These are phyloP conservation scores for Thalassiosira mediterranea DNA, from an alignment of 352 stramenopile genomes.

Conservation along the genomic window DNA sequence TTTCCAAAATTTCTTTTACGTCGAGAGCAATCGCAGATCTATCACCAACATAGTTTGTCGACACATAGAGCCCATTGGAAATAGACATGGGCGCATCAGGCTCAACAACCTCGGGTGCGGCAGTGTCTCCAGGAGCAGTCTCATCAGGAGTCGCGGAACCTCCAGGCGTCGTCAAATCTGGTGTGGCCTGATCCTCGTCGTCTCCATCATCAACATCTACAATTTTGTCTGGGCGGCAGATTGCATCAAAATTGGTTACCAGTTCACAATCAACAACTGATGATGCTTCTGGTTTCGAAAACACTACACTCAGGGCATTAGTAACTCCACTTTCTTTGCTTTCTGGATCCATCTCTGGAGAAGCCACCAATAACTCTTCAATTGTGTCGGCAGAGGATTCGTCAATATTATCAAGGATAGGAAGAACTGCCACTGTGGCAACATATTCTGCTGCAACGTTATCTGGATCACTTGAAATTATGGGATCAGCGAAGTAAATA, in stretches of 20 bases:
- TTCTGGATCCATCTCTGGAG: background rate
- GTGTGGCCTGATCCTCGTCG: conserved; percentile 22
- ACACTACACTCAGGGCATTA: conserved; percentile 24
- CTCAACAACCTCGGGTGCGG: conserved; percentile 19
- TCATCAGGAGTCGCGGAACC: conserved; percentile 5
- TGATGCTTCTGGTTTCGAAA: conserved; percentile 31
- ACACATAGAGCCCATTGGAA: conserved; percentile 76
- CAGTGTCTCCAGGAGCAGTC: conserved; percentile 10
- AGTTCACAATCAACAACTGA: conserved; percentile 44
- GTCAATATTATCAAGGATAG: conserved; percentile 63
- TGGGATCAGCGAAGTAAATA: conserved; percentile 55
- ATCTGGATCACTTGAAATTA: conserved; percentile 17
- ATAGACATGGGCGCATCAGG: conserved; percentile 71
- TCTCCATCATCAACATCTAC: conserved; percentile 1
- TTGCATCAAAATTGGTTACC: conserved; percentile 45
- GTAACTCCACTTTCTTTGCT: conserved; percentile 26
- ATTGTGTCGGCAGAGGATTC: conserved; percentile 46
- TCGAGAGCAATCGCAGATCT: conserved; percentile 78
- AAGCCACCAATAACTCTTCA: conserved; percentile 44
- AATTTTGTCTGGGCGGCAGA: too few species aligned
- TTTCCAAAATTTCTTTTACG: conserved; percentile 70
- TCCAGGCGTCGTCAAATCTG: conserved; percentile 1
- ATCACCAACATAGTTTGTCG: conserved; percentile 80
- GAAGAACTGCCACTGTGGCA: conserved; percentile 59
- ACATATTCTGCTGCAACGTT: conserved; percentile 55